Base-by-base conservation (phyloP, 2,329 filamentous ascomycete genomes). In the Cladosporium austrohemisphaericum region DNA sequence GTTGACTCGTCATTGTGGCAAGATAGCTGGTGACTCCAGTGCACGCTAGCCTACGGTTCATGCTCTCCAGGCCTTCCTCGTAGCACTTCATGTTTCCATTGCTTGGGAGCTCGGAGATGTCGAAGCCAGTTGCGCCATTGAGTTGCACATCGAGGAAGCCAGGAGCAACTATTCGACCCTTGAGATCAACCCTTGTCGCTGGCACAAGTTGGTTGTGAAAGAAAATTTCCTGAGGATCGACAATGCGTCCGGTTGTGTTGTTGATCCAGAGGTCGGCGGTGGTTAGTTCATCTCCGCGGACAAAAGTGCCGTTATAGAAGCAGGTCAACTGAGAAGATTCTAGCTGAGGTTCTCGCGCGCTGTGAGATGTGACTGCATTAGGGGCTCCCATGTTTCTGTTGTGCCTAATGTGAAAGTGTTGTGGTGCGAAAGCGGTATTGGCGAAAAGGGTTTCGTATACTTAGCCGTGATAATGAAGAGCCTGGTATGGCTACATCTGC, bases 101-200 rank as follows among this genome's bases (percentile, higher is more conserved):
- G 10, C 36, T 13, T 19, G 85, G 80, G 9, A 88, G 74, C 1
- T 81, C 80, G 2, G 88, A 92, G 66, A 93, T 94, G 71, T 94
- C 90, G 74, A 94, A 92, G 52, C 88, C 88, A 61, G 88, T 90
- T 11, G 86, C 88, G 35, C 89, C 89, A 62, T 95, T 95, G 55
- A 95, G 80, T 68, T 95, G 89, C 47, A 84, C 84, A 57, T 95
- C 89, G 58, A 95, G 91, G 61, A 95, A 76, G 23, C 89, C 89
- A 0, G 89, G 88, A 9, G 35, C 35, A 23, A 47, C 16, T 13
- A 32, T 47, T 29, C 53, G 8, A 9, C 35, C 35, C 6, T 20
- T 18, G 6, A 38, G 35, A n/a, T 38, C 35, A n/a, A 38, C 22
- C 18, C 10, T 23, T 8, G 22, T 23, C 22, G 69, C 71, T 50